Conservation (phyloP, 2,329 filamentous ascomycete genomes). For the Penicillium nordicum region DNA sequence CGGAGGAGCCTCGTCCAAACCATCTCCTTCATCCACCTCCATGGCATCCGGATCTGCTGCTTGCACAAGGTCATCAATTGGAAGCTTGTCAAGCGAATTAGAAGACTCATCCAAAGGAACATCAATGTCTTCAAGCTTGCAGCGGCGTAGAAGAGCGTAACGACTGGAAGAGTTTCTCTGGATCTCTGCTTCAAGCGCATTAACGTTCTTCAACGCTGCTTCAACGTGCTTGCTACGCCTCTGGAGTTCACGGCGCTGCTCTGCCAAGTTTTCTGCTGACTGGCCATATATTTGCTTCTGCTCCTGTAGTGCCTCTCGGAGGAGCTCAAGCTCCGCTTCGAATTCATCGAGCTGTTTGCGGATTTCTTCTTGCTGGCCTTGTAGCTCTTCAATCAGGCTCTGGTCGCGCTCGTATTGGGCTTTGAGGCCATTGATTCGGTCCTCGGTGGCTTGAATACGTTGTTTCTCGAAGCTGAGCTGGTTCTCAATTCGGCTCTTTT, state of each 20-base stretch:
- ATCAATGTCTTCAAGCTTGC: conserved; percentile 88
- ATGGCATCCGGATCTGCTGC: conserved; percentile 77
- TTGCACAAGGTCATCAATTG: conserved; percentile 78
- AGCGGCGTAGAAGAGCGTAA: conserved; percentile 79
- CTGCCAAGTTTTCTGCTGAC: conserved; percentile 71
- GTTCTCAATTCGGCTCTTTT: conserved; percentile 62
- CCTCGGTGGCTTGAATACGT: conserved; percentile 65
- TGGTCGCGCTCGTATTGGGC: conserved; percentile 64
- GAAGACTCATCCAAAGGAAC: conserved; percentile 75
- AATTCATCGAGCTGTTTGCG: conserved; percentile 69
- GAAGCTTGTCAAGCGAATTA: conserved; percentile 69
- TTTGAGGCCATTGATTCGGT: conserved; percentile 67
- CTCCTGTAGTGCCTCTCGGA: conserved; percentile 68
- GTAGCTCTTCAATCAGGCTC: conserved; percentile 65
- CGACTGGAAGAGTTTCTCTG: conserved; percentile 81
- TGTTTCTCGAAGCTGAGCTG: conserved; percentile 65
- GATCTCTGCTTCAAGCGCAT: conserved; percentile 75
- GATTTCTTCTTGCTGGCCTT: conserved; percentile 69
- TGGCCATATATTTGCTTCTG: conserved; percentile 65
- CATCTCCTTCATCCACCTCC: conserved; percentile 73
- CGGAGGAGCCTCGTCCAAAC: conserved; percentile 55
- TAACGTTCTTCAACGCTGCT: conserved; percentile 67
- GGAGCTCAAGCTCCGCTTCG: conserved; percentile 70
- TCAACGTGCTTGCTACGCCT: conserved; percentile 84
- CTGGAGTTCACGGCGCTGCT: conserved; percentile 74